Conservation (phyloP, 805 yeast species). For the Priceomyces haplophilus region DNA sequence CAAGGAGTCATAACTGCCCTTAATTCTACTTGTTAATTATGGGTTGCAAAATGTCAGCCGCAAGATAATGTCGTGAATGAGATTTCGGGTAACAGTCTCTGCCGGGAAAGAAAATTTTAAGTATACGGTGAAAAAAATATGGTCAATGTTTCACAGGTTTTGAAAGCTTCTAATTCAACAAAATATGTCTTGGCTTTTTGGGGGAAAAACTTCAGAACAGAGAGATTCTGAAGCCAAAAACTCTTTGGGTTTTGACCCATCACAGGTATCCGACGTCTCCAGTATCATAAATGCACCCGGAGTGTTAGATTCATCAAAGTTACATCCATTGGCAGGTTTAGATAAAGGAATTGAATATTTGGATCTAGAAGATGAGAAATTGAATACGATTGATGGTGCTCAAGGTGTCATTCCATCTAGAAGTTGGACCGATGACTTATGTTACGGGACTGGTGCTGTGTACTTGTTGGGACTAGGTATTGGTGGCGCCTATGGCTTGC, state of each 20-base stretch:
- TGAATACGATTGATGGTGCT: slow-evolving; percentile 77
- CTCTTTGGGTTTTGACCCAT: slow-evolving; percentile 62
- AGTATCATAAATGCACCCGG: slow-evolving; percentile 59
- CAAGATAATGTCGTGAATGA: slow-evolving; percentile 1
- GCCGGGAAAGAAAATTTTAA: slow-evolving; percentile 2
- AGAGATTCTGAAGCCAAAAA: slow-evolving; percentile 22
- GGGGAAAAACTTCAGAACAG: slow-evolving; percentile 29
- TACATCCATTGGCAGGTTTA: slow-evolving; percentile 91
- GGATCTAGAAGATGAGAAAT: slow-evolving; percentile 78
- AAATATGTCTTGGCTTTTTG: slow-evolving; percentile 51
- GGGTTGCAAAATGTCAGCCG: slow-evolving; percentile 3
- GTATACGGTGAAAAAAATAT: neutral
- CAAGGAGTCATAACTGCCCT: too few species aligned
- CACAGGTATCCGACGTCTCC: slow-evolving; percentile 60
- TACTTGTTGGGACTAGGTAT: slow-evolving; percentile 80
- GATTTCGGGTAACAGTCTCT: slow-evolving; percentile 4
- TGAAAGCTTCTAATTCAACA: neutral
- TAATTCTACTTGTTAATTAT: too few species aligned
- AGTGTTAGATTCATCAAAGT: slow-evolving; percentile 62
- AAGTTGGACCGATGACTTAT: slow-evolving; percentile 95
- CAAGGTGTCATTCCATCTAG: slow-evolving; percentile 92
- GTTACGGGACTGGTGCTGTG: slow-evolving; percentile 96
- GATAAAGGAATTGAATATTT: slow-evolving; percentile 87
- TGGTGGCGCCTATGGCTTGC: slow-evolving; percentile 87
- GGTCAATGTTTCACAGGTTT: neutral